phyloP scores from a whole-genome alignment of 2,329 filamentous ascomycete genomes.

The Metarhizium robertsii region DNA sequence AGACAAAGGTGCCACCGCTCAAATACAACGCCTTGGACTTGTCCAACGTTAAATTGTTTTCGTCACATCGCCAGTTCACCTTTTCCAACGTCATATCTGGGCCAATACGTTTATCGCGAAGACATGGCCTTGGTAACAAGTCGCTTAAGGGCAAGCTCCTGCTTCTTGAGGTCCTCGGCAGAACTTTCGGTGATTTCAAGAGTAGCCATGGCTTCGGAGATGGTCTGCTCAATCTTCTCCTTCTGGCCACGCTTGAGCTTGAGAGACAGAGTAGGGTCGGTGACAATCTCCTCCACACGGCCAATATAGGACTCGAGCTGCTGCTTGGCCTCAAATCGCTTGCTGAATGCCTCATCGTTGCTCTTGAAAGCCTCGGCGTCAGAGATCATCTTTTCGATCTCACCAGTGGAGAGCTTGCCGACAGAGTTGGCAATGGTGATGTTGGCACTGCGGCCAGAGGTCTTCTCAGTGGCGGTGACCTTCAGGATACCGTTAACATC shows the following conservation, averaged over 20 bases:
- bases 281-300: conserved; percentile 97
- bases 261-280: conserved; percentile 87
- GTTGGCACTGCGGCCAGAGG: conserved; percentile 93
- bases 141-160: conserved; percentile 96
- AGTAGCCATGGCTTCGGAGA: conserved; percentile 95
- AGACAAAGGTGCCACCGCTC: conserved; percentile 5
- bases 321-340: conserved; percentile 98
- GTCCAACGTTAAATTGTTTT: neutral
- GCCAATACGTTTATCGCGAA: conserved; percentile 56
- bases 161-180: conserved; percentile 98
- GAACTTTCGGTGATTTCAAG: conserved; percentile 89
- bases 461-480: conserved; percentile 98
- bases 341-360: conserved; percentile 97
- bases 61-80: neutral
- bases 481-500: conserved; percentile 99
- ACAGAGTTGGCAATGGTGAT: conserved; percentile 99
- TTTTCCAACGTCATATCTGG: neutral
- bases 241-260: conserved; percentile 99
- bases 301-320: conserved; percentile 98
- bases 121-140: conserved; percentile 98
- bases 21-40: conserved; percentile 6
- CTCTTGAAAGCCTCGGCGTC: conserved; percentile 98
- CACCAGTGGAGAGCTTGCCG: conserved; percentile 85
- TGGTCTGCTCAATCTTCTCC: conserved; percentile 97
- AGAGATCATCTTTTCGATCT: conserved; percentile 98